A percentile compares a stretch with the other conserved stretches of the same genome.
Conservation (phyloP, 352 stramenopile species). For the Phytophthora palmivora region DNA sequence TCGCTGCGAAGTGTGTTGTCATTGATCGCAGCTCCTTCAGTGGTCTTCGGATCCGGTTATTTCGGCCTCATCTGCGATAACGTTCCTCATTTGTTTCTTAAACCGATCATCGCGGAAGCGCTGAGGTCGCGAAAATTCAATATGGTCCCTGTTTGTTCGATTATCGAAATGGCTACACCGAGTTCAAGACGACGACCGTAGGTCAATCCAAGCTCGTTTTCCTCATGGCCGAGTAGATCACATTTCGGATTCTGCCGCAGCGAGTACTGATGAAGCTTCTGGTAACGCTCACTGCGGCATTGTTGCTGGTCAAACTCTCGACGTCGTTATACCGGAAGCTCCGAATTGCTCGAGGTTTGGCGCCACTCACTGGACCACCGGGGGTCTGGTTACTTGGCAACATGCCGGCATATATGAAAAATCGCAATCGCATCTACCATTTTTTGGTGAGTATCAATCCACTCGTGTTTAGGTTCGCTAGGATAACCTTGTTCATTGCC, state of each 20-base stretch:
- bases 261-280: slow-evolving; percentile 18
- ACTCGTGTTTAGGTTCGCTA: too few species aligned
- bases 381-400: slow-evolving; percentile 59
- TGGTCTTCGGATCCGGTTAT: too few species aligned
- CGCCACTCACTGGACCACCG: slow-evolving; percentile 46
- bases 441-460: slow-evolving; percentile 47
- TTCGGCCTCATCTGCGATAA: too few species aligned
- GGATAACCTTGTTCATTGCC: background rate
- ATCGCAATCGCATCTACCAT: slow-evolving; percentile 64
- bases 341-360: slow-evolving; percentile 55
- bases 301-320: slow-evolving; percentile 18
- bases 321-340: slow-evolving; percentile 52
- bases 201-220: slow-evolving; percentile 5
- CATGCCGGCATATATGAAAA: slow-evolving; percentile 57
- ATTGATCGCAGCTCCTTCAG: too few species aligned
- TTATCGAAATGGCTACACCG: slow-evolving; percentile 4
- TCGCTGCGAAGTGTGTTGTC: too few species aligned
- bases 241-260: background rate
- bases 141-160: background rate
- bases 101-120: too few species aligned
- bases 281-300: slow-evolving; percentile 2
- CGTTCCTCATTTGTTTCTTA: too few species aligned
- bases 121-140: too few species aligned
- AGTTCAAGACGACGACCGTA: background rate
- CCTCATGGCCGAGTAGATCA: background rate